These are phyloP conservation scores for Arthrobotrys megalospora DNA, from an alignment of 2,329 filamentous ascomycete genomes.

Conservation along the genomic window DNA sequence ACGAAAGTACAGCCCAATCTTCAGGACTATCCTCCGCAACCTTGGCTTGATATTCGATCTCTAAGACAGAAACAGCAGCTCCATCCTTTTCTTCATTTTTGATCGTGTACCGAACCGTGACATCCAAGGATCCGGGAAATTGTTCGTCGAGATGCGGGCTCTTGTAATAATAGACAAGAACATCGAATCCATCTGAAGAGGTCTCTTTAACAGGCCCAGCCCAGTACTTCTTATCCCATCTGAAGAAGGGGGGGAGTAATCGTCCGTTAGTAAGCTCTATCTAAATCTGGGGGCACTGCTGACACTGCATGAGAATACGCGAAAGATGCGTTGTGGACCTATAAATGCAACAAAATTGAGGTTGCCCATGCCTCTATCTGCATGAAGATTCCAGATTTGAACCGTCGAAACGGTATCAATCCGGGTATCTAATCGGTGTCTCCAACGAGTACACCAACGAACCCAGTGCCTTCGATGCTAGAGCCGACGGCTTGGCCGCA, in stretches of 20 bases:
- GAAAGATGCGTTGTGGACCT: slow-evolving; percentile 35
- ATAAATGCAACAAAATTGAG: slow-evolving; percentile 48
- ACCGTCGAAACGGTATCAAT: neutral
- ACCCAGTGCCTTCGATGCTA: neutral
- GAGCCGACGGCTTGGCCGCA: slow-evolving; percentile 22
- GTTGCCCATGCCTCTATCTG: neutral
- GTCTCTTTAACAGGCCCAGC: slow-evolving; percentile 18
- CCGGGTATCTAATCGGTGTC: slow-evolving; percentile 5
- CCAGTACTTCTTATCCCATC: slow-evolving; percentile 58
- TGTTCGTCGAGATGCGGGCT: slow-evolving; percentile 89
- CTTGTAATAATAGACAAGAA: slow-evolving; percentile 63
- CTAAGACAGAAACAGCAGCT: slow-evolving; percentile 79
- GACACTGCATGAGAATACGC: slow-evolving; percentile 11
- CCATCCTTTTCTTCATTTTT: slow-evolving; percentile 77
- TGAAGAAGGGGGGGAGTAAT: slow-evolving; percentile 4
- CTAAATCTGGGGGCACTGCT: slow-evolving; percentile 14
- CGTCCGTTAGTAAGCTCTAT: slow-evolving; percentile 28
- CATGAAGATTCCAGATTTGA: slow-evolving; percentile 19
- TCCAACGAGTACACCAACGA: slow-evolving; percentile 5
- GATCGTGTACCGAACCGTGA: slow-evolving; percentile 82
- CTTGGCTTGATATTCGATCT: slow-evolving; percentile 91
- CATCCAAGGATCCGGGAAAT: slow-evolving; percentile 87
- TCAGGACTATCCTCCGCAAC: slow-evolving; percentile 70
- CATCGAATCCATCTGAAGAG: slow-evolving; percentile 64
- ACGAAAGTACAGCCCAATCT: slow-evolving; percentile 76